These are phyloP conservation scores for Aspergillus ochraceoroseus DNA, from an alignment of 2,329 filamentous ascomycete species.

Conservation along the genomic window DNA sequence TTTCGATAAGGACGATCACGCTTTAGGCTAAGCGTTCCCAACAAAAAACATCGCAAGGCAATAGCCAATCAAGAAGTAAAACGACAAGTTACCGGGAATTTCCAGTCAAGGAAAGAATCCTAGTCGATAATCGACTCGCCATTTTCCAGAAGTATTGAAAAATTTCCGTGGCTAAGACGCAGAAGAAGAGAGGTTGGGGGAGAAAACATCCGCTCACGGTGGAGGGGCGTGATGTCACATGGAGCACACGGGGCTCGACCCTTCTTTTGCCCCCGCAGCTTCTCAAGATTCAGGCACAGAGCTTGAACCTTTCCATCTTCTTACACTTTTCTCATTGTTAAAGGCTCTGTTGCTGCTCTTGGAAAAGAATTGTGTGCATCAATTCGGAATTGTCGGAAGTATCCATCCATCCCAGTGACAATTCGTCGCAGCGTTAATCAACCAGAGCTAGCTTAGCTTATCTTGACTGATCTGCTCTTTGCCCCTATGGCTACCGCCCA, in stretches of 20 bases:
- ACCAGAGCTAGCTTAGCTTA: conserved; percentile 5
- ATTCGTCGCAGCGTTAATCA: neutral
- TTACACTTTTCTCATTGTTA: conserved; percentile 1
- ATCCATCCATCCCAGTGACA: no score
- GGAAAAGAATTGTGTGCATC: no score
- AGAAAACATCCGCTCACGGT: neutral
- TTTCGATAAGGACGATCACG: no score
- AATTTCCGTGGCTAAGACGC: conserved; percentile 1
- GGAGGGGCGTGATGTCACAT: conserved; percentile 15
- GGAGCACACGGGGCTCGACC: conserved; percentile 3
- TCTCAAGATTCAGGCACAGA: conserved; percentile 2
- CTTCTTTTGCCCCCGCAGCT: neutral
- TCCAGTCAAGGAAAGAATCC: conserved; percentile 2
- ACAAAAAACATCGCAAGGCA: conserved; percentile 2
- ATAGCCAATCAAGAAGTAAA: neutral
- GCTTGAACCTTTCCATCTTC: conserved; percentile 7
- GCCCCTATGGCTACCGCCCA: neutral
- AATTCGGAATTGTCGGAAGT: no score
- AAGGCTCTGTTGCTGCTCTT: neutral
- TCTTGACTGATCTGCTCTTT: no score
- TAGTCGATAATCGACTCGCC: conserved; percentile 1
- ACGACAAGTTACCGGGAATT: neutral
- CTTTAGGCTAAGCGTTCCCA: conserved; percentile 4
- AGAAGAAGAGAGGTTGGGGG: neutral
- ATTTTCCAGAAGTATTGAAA: neutral